These are phyloP conservation scores for Pythium brassicae DNA, from an alignment of 352 stramenopile species.

Conservation along the genomic window DNA sequence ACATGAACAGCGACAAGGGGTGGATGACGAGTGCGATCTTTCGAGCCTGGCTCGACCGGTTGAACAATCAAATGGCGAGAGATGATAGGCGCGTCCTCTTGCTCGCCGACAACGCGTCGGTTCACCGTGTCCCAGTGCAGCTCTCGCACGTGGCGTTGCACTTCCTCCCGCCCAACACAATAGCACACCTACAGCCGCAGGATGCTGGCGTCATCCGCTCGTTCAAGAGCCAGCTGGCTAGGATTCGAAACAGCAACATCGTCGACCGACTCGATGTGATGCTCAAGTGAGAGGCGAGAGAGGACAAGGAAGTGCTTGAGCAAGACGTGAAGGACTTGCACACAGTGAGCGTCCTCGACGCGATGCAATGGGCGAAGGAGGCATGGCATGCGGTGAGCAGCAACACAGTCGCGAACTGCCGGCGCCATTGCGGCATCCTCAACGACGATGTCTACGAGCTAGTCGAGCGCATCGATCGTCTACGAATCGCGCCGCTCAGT, in stretches of 20 bases:
- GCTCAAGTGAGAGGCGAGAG: background rate
- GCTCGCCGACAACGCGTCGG: background rate
- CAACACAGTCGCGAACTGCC: background rate
- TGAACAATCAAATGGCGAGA: background rate
- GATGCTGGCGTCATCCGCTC: background rate
- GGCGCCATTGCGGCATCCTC: background rate
- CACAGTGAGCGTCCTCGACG: background rate
- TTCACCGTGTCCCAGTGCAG: background rate
- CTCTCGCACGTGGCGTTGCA: background rate
- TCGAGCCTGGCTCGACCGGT: background rate
- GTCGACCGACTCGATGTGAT: background rate
- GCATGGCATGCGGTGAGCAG: background rate
- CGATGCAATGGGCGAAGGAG: background rate
- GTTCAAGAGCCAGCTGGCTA: background rate
- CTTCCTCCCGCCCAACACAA: background rate
- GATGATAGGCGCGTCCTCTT: background rate
- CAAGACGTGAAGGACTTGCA: background rate
- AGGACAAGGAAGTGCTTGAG: background rate
- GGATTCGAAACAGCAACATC: background rate
- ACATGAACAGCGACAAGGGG: background rate
- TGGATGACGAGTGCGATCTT: background rate
- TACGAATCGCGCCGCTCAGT: too few species aligned
- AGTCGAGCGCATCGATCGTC: too few species aligned
- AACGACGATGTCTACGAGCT: too few species aligned
- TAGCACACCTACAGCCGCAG: background rate